A percentile compares a stretch with the other conserved stretches of the same genome.
Evolutionary conservation across 2,329 filamentous ascomycete genomes (phyloP).

Genomic region (Fusarium compactum): DNA sequence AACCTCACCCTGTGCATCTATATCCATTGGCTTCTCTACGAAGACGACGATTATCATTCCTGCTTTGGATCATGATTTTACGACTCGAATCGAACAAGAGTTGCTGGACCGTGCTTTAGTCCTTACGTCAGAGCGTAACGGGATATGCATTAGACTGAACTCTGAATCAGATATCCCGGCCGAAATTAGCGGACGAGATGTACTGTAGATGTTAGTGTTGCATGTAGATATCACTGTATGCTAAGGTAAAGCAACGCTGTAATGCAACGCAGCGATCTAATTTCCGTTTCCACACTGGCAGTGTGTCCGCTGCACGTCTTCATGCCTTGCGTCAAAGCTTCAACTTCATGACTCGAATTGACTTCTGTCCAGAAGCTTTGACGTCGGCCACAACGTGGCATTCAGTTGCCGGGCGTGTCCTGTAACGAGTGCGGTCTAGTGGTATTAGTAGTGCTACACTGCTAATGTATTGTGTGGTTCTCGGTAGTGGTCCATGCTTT

Average conservation of each 20-base stretch:
- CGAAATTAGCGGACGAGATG: constrained; percentile 23
- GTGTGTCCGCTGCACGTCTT: constrained; percentile 16
- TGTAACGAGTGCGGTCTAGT: neutral
- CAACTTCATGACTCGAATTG: constrained; percentile 8
- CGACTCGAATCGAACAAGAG: constrained; percentile 12
- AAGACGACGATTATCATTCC: constrained; percentile 9
- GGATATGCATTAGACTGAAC: constrained; percentile 34
- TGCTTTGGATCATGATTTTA: constrained; percentile 17
- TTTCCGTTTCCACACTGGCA: constrained; percentile 10
- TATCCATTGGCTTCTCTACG: constrained; percentile 15
- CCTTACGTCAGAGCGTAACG: constrained; percentile 35
- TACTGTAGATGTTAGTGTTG: constrained; percentile 1
- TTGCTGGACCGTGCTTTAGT: constrained; percentile 18
- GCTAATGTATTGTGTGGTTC: neutral
- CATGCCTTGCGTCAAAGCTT: constrained; percentile 10
- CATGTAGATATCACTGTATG: constrained; percentile 9
- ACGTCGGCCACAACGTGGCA: constrained; percentile 31
- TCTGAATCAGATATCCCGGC: constrained; percentile 34
- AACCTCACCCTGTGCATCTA: neutral
- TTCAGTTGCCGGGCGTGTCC: constrained; percentile 10
- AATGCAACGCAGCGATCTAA: constrained; percentile 20
- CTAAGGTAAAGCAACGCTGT: constrained; percentile 17
- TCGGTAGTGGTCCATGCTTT: neutral
- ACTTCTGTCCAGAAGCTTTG: constrained; percentile 12
- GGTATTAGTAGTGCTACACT: neutral